These are phyloP conservation scores for Cystobasidium ongulense DNA, from an alignment of 768 basidiomycete species.

Conservation along the genomic window DNA sequence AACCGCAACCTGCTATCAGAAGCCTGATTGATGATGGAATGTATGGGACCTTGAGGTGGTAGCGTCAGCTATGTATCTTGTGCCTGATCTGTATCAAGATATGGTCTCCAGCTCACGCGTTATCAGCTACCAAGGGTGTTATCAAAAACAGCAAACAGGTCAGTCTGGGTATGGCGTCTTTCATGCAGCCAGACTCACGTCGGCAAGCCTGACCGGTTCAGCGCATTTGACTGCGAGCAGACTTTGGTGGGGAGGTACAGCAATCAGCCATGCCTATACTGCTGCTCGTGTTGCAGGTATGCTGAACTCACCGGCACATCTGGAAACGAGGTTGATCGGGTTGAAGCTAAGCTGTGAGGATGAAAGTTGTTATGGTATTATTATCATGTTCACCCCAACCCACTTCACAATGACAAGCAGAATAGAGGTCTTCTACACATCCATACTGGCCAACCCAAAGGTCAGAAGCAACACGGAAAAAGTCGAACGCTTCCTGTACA, in stretches of 20 bases:
- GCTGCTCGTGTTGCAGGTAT: not conserved
- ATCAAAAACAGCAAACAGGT: conserved; percentile 21
- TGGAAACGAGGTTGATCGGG: not conserved
- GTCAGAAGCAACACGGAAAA: conserved; percentile 31
- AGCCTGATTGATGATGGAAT: conserved; percentile 95
- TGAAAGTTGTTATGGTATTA: not conserved
- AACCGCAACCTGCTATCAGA: conserved; percentile 79
- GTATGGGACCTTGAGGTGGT: conserved; percentile 60
- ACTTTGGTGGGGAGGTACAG: conserved; percentile 16
- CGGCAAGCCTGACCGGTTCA: conserved; percentile 29
- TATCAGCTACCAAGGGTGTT: not conserved
- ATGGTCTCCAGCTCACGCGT: not conserved
- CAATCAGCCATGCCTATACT: not conserved
- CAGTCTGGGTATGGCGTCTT: conserved; percentile 29
- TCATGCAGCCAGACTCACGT: conserved; percentile 6
- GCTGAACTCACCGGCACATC: conserved; percentile 19
- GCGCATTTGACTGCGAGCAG: conserved; percentile 31
- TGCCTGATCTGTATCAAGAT: conserved; percentile 37
- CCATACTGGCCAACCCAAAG: conserved; percentile 36
- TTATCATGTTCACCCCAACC: not conserved
- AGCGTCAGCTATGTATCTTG: not conserved
- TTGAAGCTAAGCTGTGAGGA: not conserved
- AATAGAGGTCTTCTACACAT: conserved; percentile 39
- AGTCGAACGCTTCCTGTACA: conserved; percentile 20
- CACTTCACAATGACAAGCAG: conserved; percentile 17